phyloP scores from a whole-genome alignment of 306 rosid species.

The Urtica urens region DNA sequence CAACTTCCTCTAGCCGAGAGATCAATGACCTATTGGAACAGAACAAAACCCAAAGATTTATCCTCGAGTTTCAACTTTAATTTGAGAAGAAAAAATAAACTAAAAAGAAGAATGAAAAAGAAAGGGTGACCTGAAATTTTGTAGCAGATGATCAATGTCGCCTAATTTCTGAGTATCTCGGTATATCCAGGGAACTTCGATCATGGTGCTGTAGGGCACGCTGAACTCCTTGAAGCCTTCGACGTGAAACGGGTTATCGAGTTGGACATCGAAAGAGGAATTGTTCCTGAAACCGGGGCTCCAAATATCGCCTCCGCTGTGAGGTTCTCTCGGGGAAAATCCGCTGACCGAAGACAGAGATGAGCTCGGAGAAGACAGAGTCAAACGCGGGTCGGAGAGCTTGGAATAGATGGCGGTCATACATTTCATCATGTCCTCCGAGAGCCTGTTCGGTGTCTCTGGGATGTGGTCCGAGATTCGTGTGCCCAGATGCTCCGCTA shows the following conservation, averaged over 20 bases:
- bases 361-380: conserved; percentile 73
- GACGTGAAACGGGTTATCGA: conserved; percentile 82
- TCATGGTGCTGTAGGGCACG: conserved; percentile 96
- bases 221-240: conserved; percentile 93
- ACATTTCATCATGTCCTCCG: conserved; percentile 94
- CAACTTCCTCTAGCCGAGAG: conserved; percentile 57
- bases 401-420: conserved; percentile 84
- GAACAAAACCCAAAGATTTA: too few species aligned
- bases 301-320: conserved; percentile 76
- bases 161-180: conserved; percentile 59
- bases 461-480: conserved; percentile 69
- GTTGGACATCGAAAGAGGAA: conserved; percentile 57
- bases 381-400: conserved; percentile 66
- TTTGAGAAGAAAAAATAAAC: background rate
- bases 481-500: conserved; percentile 96
- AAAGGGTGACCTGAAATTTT: conserved; percentile 65
- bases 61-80: conserved; percentile 2
- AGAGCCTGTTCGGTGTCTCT: conserved; percentile 59
- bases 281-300: conserved; percentile 65
- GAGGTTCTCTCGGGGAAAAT: conserved; percentile 61
- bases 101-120: background rate
- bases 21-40: conserved; percentile 66
- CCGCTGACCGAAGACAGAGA: conserved; percentile 63
- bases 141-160: conserved; percentile 60
- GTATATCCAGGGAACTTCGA: conserved; percentile 86